Percentiles rank a stretch among this genome's conserved stretches.
Evolutionary conservation across 1,284 basidiomycete genomes (phyloP).

Genomic region (Puccinia brachypodii): DNA sequence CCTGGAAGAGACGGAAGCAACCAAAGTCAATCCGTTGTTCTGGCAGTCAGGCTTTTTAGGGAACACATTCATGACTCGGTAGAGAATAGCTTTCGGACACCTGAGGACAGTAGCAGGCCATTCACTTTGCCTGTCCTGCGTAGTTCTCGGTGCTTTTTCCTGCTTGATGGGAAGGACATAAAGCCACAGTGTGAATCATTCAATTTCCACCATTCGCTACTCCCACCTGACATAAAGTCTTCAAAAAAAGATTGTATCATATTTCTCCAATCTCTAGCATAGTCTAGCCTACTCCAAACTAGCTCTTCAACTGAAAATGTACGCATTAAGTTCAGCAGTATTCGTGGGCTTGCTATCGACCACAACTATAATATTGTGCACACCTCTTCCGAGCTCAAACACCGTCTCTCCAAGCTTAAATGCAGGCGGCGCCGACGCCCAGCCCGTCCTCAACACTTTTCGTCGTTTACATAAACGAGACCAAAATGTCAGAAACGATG

Average conservation of each 20-base stretch:
- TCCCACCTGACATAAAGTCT: background rate
- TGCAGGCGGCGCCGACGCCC: background rate
- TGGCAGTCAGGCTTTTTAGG: background rate
- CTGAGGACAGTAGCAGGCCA: background rate
- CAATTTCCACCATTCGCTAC: slow-evolving; percentile 2
- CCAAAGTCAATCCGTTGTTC: background rate
- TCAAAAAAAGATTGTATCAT: background rate
- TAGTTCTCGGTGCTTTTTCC: background rate
- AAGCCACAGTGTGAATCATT: background rate
- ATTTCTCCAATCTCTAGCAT: background rate
- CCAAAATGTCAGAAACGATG: background rate
- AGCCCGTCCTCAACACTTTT: background rate
- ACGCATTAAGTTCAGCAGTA: background rate
- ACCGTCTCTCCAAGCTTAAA: background rate
- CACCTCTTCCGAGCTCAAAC: background rate
- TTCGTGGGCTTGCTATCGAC: background rate
- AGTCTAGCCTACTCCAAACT: background rate
- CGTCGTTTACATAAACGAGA: background rate
- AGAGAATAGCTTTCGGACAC: background rate
- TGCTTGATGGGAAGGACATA: background rate
- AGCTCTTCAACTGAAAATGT: background rate
- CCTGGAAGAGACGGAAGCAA: background rate
- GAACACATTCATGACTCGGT: background rate
- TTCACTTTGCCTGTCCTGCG: background rate
- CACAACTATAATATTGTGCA: background rate